These are phyloP conservation scores for Aspergillus fructus DNA, from an alignment of 2,329 filamentous ascomycete species.

Conservation along the genomic window DNA sequence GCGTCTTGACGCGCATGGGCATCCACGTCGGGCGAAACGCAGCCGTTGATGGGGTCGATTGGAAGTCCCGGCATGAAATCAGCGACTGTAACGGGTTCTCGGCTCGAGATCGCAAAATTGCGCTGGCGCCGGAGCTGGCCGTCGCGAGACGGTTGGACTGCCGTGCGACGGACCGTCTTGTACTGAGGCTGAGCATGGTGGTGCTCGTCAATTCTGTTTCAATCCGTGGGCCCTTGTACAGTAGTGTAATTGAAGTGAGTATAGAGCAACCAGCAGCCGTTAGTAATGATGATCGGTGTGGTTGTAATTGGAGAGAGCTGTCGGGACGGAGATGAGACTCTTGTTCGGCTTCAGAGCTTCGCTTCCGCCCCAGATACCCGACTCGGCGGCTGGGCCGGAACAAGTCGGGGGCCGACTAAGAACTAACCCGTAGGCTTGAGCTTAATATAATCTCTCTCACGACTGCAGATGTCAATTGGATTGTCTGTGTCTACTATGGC, in stretches of 20 bases:
- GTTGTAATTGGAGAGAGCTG: conserved; percentile 8
- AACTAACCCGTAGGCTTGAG: conserved; percentile 6
- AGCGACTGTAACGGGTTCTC: conserved; percentile 7
- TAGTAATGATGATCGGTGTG: conserved; percentile 4
- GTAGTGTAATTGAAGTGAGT: not conserved
- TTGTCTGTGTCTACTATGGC: not conserved
- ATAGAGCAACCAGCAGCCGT: not conserved
- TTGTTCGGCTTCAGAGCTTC: conserved; percentile 8
- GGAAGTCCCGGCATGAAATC: conserved; percentile 24
- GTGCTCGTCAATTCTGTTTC: not conserved
- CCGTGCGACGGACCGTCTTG: conserved; percentile 16
- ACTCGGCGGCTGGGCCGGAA: conserved; percentile 21
- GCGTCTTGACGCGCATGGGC: conserved; percentile 61
- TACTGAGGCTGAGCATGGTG: conserved; percentile 21
- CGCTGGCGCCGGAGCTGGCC: not conserved
- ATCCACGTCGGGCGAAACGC: conserved; percentile 44
- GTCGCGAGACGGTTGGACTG: conserved; percentile 22
- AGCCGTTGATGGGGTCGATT: conserved; percentile 26
- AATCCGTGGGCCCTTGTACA: too few relatives aligned
- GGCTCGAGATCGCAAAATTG: conserved; percentile 4
- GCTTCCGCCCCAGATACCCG: conserved; percentile 20
- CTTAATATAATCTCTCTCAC: not conserved
- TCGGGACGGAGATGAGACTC: not conserved
- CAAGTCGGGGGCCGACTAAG: conserved; percentile 23
- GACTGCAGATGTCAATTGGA: not conserved